Evolutionary conservation across 2,329 filamentous ascomycete genomes (phyloP).

Genomic region (Ceratocystis huliohia): DNA sequence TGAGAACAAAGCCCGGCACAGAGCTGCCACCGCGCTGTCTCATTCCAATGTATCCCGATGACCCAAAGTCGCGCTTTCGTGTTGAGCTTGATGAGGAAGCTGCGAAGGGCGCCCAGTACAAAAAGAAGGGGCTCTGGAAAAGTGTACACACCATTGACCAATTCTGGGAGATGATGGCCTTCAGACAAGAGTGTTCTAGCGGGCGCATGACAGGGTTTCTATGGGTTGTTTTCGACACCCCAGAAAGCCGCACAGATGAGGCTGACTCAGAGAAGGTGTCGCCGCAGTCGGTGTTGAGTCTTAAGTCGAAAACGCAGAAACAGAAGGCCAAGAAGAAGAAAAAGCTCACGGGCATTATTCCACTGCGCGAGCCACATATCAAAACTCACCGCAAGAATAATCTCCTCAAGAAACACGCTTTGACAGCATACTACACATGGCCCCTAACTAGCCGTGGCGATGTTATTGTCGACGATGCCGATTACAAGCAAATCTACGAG

Average conservation of each 20-base stretch:
- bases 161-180: conserved; percentile 99
- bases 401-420: conserved; percentile 37
- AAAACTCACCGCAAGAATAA: conserved; percentile 45
- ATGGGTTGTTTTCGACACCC: conserved; percentile 68
- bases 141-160: conserved; percentile 73
- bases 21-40: conserved; percentile 66
- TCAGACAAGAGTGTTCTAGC: conserved; percentile 86
- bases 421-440: conserved; percentile 55
- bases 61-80: conserved; percentile 83
- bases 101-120: conserved; percentile 41
- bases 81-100: conserved; percentile 80
- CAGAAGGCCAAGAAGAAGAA: conserved; percentile 35
- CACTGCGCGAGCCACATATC: conserved; percentile 49
- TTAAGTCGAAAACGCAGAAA: conserved; percentile 23
- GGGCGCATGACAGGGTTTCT: conserved; percentile 87
- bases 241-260: conserved; percentile 26
- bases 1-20: conserved; percentile 41
- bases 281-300: background rate
- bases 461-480: conserved; percentile 47
- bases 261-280: conserved; percentile 19
- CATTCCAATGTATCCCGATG: conserved; percentile 84
- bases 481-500: conserved; percentile 56
- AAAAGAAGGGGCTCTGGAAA: conserved; percentile 60
- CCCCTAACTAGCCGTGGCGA: conserved; percentile 48
- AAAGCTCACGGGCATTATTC: conserved; percentile 45